phyloP scores from a whole-genome alignment of 306 rosid genomes.

The Aeschynomene evenia region DNA sequence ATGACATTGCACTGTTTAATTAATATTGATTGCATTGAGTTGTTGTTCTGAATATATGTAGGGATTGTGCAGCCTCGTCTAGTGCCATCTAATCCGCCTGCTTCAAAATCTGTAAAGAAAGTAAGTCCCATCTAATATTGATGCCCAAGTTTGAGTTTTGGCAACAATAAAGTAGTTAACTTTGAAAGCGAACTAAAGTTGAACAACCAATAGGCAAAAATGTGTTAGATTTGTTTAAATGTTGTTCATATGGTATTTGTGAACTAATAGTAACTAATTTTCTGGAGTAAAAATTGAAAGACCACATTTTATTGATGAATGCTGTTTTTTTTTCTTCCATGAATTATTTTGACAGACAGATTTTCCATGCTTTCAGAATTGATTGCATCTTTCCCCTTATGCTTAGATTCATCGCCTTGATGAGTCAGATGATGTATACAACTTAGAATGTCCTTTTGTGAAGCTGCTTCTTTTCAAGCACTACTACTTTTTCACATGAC shows the following conservation, averaged over 20 bases:
- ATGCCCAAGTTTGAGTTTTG: conserved; percentile 6
- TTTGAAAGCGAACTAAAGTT: neutral
- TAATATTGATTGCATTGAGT: conserved; percentile 18
- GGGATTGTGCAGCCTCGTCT: conserved; percentile 47
- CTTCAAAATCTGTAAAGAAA: conserved; percentile 69
- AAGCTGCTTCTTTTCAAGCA: conserved; percentile 14
- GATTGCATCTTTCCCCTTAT: neutral
- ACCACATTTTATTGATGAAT: conserved; percentile 3
- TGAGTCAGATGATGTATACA: neutral
- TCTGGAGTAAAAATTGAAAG: conserved; percentile 3
- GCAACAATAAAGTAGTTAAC: conserved; percentile 1
- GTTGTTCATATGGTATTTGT: neutral
- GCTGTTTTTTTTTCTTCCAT: neutral
- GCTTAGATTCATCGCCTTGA: conserved; percentile 4
- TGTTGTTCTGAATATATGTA: conserved; percentile 30
- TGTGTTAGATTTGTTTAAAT: neutral
- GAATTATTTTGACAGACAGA: neutral
- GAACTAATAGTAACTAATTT: conserved; percentile 1
- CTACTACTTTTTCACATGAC: neutral
- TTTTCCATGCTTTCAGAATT: neutral
- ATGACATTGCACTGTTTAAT: conserved; percentile 18
- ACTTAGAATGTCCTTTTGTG: neutral
- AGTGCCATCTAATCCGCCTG: conserved; percentile 28
- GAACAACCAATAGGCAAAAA: conserved; percentile 9
- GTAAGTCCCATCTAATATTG: conserved; percentile 32